phyloP scores from a whole-genome alignment of 2,329 filamentous ascomycete species.

The Aureobasidium namibiae region DNA sequence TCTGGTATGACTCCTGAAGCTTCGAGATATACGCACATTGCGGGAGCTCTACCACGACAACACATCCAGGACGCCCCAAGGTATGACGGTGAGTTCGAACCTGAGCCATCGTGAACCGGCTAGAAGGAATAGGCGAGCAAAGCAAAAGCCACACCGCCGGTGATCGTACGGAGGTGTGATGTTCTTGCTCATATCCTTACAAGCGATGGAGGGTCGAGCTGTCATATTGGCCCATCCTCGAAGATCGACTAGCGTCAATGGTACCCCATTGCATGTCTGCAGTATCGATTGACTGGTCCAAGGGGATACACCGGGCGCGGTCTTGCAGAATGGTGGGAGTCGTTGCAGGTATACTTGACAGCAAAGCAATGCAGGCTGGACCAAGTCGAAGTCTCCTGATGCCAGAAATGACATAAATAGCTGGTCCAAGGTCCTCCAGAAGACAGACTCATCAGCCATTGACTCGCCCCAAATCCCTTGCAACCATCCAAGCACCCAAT shows the following conservation, averaged over 20 bases:
- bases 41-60: slow-evolving; percentile 1
- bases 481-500: background rate
- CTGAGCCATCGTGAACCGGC: slow-evolving; percentile 32
- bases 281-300: slow-evolving; percentile 9
- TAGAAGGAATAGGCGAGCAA: slow-evolving; percentile 35
- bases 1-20: slow-evolving; percentile 1
- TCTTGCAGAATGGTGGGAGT: slow-evolving; percentile 4
- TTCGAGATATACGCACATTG: background rate
- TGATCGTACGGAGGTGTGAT: slow-evolving; percentile 19
- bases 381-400: background rate
- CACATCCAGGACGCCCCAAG: background rate
- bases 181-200: background rate
- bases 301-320: background rate
- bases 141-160: slow-evolving; percentile 33
- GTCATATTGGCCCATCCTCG: background rate
- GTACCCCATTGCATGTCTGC: background rate
- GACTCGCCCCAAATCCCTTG: background rate
- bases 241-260: slow-evolving; percentile 9
- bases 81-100: slow-evolving; percentile 15
- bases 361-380: background rate
- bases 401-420: slow-evolving; percentile 13
- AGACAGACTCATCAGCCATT: background rate
- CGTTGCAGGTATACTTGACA: background rate
- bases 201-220: slow-evolving; percentile 5
- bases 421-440: background rate